Conservation (phyloP, 441 rosid genomes). For the Gossypium schwendimanii region DNA sequence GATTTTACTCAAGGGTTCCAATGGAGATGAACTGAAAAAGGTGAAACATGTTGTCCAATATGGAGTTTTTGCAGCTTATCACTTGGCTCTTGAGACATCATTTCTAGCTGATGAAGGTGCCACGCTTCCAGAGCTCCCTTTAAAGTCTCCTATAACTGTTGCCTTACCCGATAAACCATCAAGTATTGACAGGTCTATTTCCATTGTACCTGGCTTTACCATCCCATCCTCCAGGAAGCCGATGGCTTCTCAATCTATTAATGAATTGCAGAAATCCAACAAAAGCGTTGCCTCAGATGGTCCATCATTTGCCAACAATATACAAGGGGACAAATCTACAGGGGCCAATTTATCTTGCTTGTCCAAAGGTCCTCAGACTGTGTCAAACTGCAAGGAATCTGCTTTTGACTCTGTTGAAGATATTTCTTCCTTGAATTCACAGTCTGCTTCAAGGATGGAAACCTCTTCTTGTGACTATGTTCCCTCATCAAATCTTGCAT, state of each 20-base stretch:
- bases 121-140: conserved; percentile 62
- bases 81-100: conserved; percentile 72
- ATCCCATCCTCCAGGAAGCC: conserved; percentile 35
- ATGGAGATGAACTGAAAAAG: conserved; percentile 62
- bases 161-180: conserved; percentile 64
- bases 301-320: conserved; percentile 25
- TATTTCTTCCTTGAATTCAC: conserved; percentile 19
- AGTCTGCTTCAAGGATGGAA: conserved; percentile 17
- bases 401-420: conserved; percentile 17
- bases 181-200: conserved; percentile 54
- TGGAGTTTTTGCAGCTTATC: conserved; percentile 81
- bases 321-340: conserved; percentile 28
- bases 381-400: conserved; percentile 14
- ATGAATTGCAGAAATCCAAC: conserved; percentile 31
- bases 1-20: conserved; percentile 69
- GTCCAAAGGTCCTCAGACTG: conserved; percentile 27
- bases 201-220: conserved; percentile 63
- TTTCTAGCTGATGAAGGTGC: conserved; percentile 82
- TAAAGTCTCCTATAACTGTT: conserved; percentile 61
- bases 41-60: conserved; percentile 73
- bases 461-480: conserved; percentile 21
- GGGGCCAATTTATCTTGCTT: conserved; percentile 30
- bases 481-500: conserved; percentile 21
- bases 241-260: conserved; percentile 28
- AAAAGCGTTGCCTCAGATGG: conserved; percentile 24